phyloP scores from a whole-genome alignment of 805 yeast genomes.

The Kluyveromyces starmeri region DNA sequence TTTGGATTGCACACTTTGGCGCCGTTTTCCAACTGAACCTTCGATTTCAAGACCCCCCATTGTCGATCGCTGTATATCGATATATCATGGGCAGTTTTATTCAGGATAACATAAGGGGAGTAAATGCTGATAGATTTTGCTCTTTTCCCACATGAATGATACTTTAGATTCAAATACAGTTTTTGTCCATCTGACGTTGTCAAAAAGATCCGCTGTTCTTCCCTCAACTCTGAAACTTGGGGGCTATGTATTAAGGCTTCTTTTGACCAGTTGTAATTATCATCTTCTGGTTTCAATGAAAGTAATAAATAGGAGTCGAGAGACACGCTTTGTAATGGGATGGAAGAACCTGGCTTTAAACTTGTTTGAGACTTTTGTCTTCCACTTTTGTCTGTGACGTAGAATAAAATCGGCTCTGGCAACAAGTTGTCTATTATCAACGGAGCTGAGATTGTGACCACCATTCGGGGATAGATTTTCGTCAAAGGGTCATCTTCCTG shows the following conservation, averaged over 20 bases:
- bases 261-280: conserved; percentile 29
- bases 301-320: conserved; percentile 61
- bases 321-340: conserved; percentile 73
- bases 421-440: conserved; percentile 73
- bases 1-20: conserved; percentile 41
- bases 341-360: conserved; percentile 55
- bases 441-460: conserved; percentile 71
- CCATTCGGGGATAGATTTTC: conserved; percentile 76
- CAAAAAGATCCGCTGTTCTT: conserved; percentile 46
- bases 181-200: conserved; percentile 58
- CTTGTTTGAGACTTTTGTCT: conserved; percentile 57
- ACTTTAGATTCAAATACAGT: conserved; percentile 55
- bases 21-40: conserved; percentile 24
- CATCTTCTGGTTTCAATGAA: conserved; percentile 54
- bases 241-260: conserved; percentile 40
- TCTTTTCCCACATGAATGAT: conserved; percentile 42
- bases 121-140: conserved; percentile 59
- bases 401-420: conserved; percentile 71
- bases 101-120: conserved; percentile 77
- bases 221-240: conserved; percentile 40
- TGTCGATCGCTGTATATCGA: conserved; percentile 45
- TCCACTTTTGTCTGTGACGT: conserved; percentile 66
- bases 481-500: conserved; percentile 63
- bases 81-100: conserved; percentile 65
- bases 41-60: conserved; percentile 43